Conservation (phyloP, 192 early-diverging fungal genomes). For the Glomus cerebriforme region DNA sequence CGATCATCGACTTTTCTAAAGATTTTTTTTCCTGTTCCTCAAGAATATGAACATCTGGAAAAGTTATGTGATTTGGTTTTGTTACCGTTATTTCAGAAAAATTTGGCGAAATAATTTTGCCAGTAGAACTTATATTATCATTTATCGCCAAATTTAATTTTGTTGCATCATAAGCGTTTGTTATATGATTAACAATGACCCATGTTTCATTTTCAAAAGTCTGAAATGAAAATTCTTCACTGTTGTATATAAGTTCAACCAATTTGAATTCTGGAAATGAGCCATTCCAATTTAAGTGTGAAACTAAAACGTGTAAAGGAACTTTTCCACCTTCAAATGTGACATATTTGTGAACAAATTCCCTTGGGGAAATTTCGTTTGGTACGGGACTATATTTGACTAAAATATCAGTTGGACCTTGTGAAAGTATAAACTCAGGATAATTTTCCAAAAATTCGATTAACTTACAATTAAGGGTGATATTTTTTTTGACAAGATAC, state of each 20-base stretch:
- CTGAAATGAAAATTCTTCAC: not conserved
- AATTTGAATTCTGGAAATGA: slow-evolving; percentile 15
- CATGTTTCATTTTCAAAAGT: not conserved
- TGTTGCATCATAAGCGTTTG: not conserved
- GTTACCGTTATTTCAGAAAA: not conserved
- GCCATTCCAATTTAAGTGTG: slow-evolving; percentile 12
- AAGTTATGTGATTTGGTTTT: not conserved
- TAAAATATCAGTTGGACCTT: not conserved
- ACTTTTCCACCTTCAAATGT: not conserved
- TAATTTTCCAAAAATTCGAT: not conserved
- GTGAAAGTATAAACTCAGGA: not conserved
- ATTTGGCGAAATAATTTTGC: not conserved
- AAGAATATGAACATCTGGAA: not conserved
- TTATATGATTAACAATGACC: not conserved
- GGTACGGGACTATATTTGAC: not conserved
- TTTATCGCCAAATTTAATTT: not conserved
- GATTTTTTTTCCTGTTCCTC: not conserved
- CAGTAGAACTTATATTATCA: not conserved
- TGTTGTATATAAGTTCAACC: not conserved
- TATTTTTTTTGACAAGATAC: not conserved
- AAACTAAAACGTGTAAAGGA: not conserved
- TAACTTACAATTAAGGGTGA: not conserved
- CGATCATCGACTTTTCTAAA: not conserved
- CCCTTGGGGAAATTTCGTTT: not conserved
- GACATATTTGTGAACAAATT: slow-evolving; percentile 6